phyloP scores from a whole-genome alignment of 352 stramenopile species.

The Bremia lactucae region DNA sequence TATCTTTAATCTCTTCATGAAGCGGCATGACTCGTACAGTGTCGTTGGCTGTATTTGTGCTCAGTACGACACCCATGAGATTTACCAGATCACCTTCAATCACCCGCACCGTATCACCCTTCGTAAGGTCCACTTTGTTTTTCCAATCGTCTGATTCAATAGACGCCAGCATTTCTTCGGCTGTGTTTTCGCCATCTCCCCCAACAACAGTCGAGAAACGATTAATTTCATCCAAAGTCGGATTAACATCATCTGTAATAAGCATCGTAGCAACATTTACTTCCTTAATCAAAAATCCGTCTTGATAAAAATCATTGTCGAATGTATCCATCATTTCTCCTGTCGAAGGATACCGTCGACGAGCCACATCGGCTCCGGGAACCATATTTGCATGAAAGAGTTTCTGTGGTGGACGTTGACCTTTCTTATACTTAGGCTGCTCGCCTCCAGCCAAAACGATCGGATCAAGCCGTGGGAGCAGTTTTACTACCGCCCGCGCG shows the following conservation, averaged over 20 bases:
- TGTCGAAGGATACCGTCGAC: slow-evolving; percentile 57
- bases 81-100: slow-evolving; percentile 84
- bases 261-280: slow-evolving; percentile 83
- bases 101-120: slow-evolving; percentile 81
- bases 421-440: slow-evolving; percentile 84
- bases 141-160: slow-evolving; percentile 83
- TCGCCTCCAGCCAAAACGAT: slow-evolving; percentile 64
- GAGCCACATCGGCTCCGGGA: slow-evolving; percentile 43
- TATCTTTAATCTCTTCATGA: slow-evolving; percentile 87
- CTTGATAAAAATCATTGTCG: slow-evolving; percentile 83
- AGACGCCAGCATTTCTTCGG: slow-evolving; percentile 53
- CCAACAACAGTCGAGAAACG: slow-evolving; percentile 61
- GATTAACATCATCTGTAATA: slow-evolving; percentile 76
- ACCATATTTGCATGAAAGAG: slow-evolving; percentile 69
- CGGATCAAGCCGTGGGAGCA: slow-evolving; percentile 74
- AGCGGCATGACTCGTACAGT: slow-evolving; percentile 84
- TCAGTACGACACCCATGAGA: slow-evolving; percentile 85
- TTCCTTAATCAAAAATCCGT: slow-evolving; percentile 83
- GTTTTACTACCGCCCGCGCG: slow-evolving; percentile 72
- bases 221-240: slow-evolving; percentile 83
- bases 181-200: slow-evolving; percentile 54
- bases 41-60: slow-evolving; percentile 82
- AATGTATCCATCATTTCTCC: slow-evolving; percentile 85
- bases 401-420: slow-evolving; percentile 78
- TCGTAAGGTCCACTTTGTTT: slow-evolving; percentile 83